These are phyloP conservation scores for Leptodontidium sp. DNA, from an alignment of 2,329 filamentous ascomycete species.

Conservation along the genomic window DNA sequence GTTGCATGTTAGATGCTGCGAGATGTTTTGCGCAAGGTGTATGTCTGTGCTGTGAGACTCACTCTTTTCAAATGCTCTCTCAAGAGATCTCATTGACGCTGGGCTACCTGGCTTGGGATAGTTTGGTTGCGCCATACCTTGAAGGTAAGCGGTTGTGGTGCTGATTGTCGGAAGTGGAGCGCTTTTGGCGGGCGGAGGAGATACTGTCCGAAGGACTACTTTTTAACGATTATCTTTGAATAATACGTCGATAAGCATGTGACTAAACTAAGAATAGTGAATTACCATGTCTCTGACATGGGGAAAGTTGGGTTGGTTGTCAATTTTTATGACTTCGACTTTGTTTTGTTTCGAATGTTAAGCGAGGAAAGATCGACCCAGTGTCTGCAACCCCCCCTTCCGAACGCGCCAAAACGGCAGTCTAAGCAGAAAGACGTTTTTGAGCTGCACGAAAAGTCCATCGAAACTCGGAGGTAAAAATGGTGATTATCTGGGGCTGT, in stretches of 20 bases:
- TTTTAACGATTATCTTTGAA: too few species aligned
- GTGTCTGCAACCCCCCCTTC: background rate
- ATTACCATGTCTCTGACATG: background rate
- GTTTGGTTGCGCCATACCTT: background rate
- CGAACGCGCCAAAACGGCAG: background rate
- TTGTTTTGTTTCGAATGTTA: background rate
- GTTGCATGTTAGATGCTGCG: background rate
- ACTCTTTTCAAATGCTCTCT: background rate
- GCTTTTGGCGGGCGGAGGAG: background rate
- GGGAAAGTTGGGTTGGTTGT: background rate
- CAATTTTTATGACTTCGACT: background rate
- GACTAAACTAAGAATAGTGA: background rate
- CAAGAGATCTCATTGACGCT: background rate
- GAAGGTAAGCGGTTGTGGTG: background rate
- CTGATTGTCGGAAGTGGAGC: background rate
- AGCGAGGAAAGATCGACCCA: slow-evolving; percentile 5
- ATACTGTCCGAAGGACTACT: too few species aligned
- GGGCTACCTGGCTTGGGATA: background rate
- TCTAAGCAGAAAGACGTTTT: too few species aligned
- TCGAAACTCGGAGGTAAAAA: too few species aligned
- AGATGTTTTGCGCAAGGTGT: background rate
- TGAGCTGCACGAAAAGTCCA: too few species aligned
- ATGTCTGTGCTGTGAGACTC: background rate
- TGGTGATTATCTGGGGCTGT: too few species aligned
- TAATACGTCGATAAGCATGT: background rate